A percentile compares a stretch with the other conserved stretches of the same genome.
Conservation (phyloP, 108 stramenopile genomes). For the Pseudonitzschia multiseries region DNA sequence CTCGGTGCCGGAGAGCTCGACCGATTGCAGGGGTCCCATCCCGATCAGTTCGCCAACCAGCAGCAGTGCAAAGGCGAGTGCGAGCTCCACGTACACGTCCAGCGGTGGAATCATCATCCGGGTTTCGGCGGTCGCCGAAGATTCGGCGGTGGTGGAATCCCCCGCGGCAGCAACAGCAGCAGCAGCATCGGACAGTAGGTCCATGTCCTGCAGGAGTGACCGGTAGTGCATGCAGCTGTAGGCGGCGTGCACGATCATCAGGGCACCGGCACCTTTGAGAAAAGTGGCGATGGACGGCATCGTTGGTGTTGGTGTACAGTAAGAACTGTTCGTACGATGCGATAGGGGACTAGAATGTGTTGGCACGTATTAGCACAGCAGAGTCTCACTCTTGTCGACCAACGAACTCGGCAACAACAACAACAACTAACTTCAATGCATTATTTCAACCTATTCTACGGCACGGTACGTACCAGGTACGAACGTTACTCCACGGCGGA, state of each 20-base stretch:
- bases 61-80: conserved; percentile 23
- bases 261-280: conserved; percentile 16
- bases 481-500: too few species aligned
- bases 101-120: conserved; percentile 22
- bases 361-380: too few species aligned
- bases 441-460: too few species aligned
- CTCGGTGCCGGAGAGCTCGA: conserved; percentile 13
- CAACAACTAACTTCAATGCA: too few species aligned
- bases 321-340: too few species aligned
- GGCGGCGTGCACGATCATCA: conserved; percentile 49
- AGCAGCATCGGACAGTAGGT: not conserved
- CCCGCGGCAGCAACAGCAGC: not conserved
- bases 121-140: not conserved
- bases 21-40: conserved; percentile 32
- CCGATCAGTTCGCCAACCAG: conserved; percentile 35
- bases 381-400: too few species aligned
- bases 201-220: conserved; percentile 39
- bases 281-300: conserved; percentile 7
- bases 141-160: not conserved
- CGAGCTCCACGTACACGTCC: conserved; percentile 48
- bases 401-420: too few species aligned
- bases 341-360: too few species aligned
- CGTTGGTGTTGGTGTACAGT: too few species aligned
- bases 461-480: too few species aligned
- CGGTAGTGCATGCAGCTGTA: conserved; percentile 55